Base-by-base conservation (phyloP, 805 yeast species). In the Grigorovia yakushimaensis region DNA sequence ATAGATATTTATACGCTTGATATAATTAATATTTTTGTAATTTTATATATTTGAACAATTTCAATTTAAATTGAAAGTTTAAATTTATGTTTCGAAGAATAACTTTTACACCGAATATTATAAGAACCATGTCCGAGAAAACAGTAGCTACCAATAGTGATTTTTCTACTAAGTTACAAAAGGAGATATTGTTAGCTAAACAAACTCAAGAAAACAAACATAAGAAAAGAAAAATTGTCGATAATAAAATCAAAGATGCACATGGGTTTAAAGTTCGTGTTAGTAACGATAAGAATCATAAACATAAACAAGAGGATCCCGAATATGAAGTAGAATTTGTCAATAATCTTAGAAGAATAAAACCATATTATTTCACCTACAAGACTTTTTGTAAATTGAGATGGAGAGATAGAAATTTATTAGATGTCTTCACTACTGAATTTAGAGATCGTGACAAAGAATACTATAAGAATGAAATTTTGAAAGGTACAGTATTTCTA, bases 351-450 rank as follows among this genome's bases (percentile, higher is more conserved):
- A 68, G 97, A 40, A 70, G 83, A 49, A 85, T 91, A 2, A 73
- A 79, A 1, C 97, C 98, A 0, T 93, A 91, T 62, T 84, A 74
- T 60, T 89, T 79, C 69, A 88, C 95, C 1, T 91, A 91, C 60
- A 71, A 86, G 65, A 91, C 98, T 0, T 85, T 82, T 59, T 88
- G 97, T 65, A 91, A 91, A 64, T 66, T 74, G 59, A 72, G 98
- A 59, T 91, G 98, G 98, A 73, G 89, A 55, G 88, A 83, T 56
- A 69, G 87, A n/a, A 78, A 79, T n/a, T 63, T 91, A 36, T 53
- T 87, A 7, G 96, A 91, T 48, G 78, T 91, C 2, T 91, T 93
- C 59, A 69, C 79, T 4, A 74, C 74, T 35, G 98, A 91, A 64
- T 91, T 91, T 60, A 69, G 98, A 48, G 91, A 89, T 57, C 72